Conservation (phyloP, 495 filamentous ascomycete species). For the Penicillium tannophilum region DNA sequence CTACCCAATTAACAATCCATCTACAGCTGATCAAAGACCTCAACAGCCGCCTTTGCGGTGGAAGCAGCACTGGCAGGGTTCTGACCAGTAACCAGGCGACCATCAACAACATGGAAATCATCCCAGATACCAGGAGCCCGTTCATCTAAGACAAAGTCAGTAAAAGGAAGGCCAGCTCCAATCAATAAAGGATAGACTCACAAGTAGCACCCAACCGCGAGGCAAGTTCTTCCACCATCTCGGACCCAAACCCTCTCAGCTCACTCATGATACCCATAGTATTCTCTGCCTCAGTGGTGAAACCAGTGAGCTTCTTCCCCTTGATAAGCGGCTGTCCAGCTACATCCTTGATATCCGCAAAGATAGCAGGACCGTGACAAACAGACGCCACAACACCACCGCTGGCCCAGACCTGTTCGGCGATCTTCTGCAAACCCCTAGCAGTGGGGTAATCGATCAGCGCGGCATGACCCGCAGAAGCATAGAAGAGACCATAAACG, state of each 20-base stretch:
- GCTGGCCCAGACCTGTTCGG: slow-evolving; percentile 38
- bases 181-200: slow-evolving; percentile 23
- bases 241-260: slow-evolving; percentile 35
- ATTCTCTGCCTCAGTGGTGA: slow-evolving; percentile 45
- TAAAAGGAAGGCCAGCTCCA: background rate
- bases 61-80: slow-evolving; percentile 65
- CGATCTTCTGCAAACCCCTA: slow-evolving; percentile 39
- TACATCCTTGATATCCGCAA: slow-evolving; percentile 40
- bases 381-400: slow-evolving; percentile 42
- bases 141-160: slow-evolving; percentile 32
- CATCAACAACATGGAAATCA: slow-evolving; percentile 49
- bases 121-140: slow-evolving; percentile 46
- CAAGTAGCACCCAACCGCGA: slow-evolving; percentile 38
- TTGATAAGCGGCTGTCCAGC: slow-evolving; percentile 45
- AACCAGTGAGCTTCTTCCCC: slow-evolving; percentile 46
- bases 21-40: slow-evolving; percentile 37
- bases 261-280: slow-evolving; percentile 39
- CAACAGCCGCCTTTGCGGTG: slow-evolving; percentile 46
- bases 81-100: slow-evolving; percentile 68
- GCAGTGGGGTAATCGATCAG: slow-evolving; percentile 49
- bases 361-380: slow-evolving; percentile 49
- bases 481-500: slow-evolving; percentile 46
- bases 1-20: background rate
- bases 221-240: slow-evolving; percentile 41
- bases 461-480: slow-evolving; percentile 48